These are phyloP conservation scores for Pulveroboletus ravenelii DNA, from an alignment of 768 basidiomycete genomes.

Conservation along the genomic window DNA sequence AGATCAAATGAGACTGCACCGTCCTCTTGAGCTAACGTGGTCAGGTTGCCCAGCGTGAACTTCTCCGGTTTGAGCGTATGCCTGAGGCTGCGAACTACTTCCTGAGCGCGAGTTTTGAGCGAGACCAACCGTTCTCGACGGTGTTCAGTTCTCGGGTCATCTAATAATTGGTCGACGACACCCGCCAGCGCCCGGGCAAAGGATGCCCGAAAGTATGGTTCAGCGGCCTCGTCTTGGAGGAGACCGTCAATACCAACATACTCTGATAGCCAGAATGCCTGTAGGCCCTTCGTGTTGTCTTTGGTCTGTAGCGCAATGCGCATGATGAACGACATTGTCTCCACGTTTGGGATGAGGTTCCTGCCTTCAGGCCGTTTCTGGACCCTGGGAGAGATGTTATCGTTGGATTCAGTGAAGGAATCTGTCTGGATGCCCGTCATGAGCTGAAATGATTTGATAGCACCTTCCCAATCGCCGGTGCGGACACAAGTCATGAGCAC, in stretches of 20 bases:
- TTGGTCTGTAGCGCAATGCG: conserved; percentile 53
- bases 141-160: conserved; percentile 15
- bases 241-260: conserved; percentile 41
- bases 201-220: conserved; percentile 42
- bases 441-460: conserved; percentile 56
- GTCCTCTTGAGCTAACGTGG: conserved; percentile 24
- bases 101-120: conserved; percentile 18
- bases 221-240: conserved; percentile 21
- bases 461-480: conserved; percentile 56
- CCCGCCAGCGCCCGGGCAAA: conserved; percentile 44
- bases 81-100: conserved; percentile 10
- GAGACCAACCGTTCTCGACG: conserved; percentile 18
- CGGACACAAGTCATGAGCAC: conserved; percentile 64
- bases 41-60: conserved; percentile 23
- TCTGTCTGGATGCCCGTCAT: conserved; percentile 64
- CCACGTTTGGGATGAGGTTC: conserved; percentile 44
- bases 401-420: conserved; percentile 41
- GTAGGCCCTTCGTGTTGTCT: conserved; percentile 49
- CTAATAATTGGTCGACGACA: conserved; percentile 34
- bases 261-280: conserved; percentile 56
- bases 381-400: conserved; percentile 34
- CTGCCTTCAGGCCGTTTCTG: conserved; percentile 42
- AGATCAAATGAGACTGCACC: conserved; percentile 28
- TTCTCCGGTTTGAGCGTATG: conserved; percentile 17
- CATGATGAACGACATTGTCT: conserved; percentile 52